Percentiles rank a stretch among this genome's conserved stretches.
phyloP scores from a whole-genome alignment of 2,329 filamentous ascomycete species.

The Neopestalotiopsis sp. region DNA sequence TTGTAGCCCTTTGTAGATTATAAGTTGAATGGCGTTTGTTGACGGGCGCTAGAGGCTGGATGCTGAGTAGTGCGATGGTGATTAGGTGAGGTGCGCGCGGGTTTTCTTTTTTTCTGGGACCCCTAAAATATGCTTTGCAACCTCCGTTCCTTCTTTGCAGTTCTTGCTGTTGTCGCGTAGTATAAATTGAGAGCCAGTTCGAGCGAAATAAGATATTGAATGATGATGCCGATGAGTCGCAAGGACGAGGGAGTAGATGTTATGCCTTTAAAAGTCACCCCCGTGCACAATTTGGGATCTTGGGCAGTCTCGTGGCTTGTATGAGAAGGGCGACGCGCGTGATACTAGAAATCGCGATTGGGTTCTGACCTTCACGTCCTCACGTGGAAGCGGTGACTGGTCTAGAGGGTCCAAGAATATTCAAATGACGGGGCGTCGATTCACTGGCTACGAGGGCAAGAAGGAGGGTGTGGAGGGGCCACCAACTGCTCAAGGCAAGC shows the following conservation, averaged over 20 bases:
- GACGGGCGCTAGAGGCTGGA: background rate
- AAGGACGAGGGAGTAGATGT: background rate
- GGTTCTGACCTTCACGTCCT: conserved; percentile 8
- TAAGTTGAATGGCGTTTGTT: no score
- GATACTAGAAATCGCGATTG: conserved; percentile 33
- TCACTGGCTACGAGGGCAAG: background rate
- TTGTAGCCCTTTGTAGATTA: no score
- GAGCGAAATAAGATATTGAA: background rate
- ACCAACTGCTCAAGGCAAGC: background rate
- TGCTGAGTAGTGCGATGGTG: background rate
- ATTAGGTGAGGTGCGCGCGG: background rate
- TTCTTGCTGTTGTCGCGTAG: no score
- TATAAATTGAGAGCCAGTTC: no score
- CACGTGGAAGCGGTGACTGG: conserved; percentile 23
- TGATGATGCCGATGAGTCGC: background rate
- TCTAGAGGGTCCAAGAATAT: conserved; percentile 21
- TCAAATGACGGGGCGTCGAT: conserved; percentile 19
- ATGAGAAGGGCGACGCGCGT: conserved; percentile 32
- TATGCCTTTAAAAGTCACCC: background rate
- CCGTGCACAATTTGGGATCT: background rate
- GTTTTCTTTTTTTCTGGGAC: background rate
- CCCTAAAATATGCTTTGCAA: background rate
- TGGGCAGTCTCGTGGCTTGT: conserved; percentile 31
- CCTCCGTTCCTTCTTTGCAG: background rate
- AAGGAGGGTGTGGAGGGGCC: background rate